Evolutionary conservation across 495 filamentous ascomycete genomes (phyloP), one percentile per base, ranked within the genome.

Genomic region (Trichoderma virens): DNA sequence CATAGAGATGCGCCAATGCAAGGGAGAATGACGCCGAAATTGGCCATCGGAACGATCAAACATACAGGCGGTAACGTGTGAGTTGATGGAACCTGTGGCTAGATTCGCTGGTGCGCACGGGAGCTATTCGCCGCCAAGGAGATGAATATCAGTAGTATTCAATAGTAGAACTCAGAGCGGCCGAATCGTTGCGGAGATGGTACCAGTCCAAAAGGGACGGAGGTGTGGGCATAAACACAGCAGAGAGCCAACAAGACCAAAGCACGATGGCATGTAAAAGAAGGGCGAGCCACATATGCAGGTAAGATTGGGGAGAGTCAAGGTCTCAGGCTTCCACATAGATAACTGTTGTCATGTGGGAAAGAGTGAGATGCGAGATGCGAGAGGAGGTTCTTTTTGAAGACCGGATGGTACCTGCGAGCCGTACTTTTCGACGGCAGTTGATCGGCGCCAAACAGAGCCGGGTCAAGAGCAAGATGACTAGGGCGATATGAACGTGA

Each of bases 1-100:
- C 51, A 56, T 27, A 56, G 27, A 23, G 51, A 56, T 56, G 51
- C 51, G 51, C 51, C 51, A 56, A 56, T 9, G 51, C 51, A 56
- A 47, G 51, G 51, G 51, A 56, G 51, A 56, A 30, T 56, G 51
- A 30, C 51, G 51, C 51, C 51, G 51, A 56, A 18, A 56, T 56
- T 56, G 51, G 9, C 23, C 27, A 56, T 56, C 51, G 51, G 51
- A 56, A 30, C 23, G 51, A 56, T 56, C 25, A 31, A 56, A 56
- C 51, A 30, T 56, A 56, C 51, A 56, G 23, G 51, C 23, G 25
- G 23, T 14, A 30, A 25, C 51, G 18, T 13, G 1, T 30, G 23
- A 30, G 25, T 13, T 56, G 51, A 28, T 30, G 51, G 51, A 28
- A 56, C 51, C 51, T 56, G 8, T 56, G 14, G 27, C 47, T 13